Percentiles rank a stretch among this genome's conserved stretches.
Evolutionary conservation across 345 rosid genomes (phyloP).

Genomic region (Boechera stricta): DNA sequence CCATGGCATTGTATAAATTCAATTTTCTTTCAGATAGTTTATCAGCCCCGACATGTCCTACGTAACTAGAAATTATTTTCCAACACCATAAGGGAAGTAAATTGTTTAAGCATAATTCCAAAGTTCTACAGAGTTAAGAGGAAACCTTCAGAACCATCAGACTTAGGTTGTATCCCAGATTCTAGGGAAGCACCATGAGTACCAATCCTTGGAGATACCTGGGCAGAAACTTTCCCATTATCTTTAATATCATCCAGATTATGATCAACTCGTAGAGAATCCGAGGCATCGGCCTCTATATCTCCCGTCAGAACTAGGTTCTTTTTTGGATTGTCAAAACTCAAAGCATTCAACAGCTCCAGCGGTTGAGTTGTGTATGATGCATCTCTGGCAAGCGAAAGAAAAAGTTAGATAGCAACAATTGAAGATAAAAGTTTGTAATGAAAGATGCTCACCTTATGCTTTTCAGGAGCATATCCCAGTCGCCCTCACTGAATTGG

Average conservation of each 20-base stretch:
- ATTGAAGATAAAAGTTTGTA: conserved; percentile 2
- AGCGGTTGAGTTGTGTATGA: conserved; percentile 96
- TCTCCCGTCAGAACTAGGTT: conserved; percentile 50
- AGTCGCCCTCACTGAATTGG: conserved; percentile 92
- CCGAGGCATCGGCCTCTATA: conserved; percentile 51
- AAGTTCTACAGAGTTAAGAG: conserved; percentile 21
- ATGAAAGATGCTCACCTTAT: conserved; percentile 65
- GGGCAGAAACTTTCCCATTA: conserved; percentile 44
- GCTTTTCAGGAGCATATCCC: conserved; percentile 97
- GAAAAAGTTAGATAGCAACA: conserved; percentile 34
- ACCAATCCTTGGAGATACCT: conserved; percentile 49
- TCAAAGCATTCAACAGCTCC: conserved; percentile 86
- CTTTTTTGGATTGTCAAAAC: conserved; percentile 58
- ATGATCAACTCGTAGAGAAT: conserved; percentile 48
- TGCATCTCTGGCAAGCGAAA: conserved; percentile 71
- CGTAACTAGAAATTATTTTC: conserved; percentile 3
- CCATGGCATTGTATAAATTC: conserved; percentile 17
- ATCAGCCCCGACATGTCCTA: conserved; percentile 3
- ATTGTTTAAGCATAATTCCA: conserved; percentile 7
- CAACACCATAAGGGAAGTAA: not conserved
- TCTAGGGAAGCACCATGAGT: conserved; percentile 48
- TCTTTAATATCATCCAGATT: conserved; percentile 49
- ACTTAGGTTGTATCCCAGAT: conserved; percentile 47
- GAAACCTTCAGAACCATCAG: conserved; percentile 75
- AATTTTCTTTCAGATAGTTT: conserved; percentile 6